Conservation (phyloP, 164 flowering plant species). For the Nelumbo lutea region DNA sequence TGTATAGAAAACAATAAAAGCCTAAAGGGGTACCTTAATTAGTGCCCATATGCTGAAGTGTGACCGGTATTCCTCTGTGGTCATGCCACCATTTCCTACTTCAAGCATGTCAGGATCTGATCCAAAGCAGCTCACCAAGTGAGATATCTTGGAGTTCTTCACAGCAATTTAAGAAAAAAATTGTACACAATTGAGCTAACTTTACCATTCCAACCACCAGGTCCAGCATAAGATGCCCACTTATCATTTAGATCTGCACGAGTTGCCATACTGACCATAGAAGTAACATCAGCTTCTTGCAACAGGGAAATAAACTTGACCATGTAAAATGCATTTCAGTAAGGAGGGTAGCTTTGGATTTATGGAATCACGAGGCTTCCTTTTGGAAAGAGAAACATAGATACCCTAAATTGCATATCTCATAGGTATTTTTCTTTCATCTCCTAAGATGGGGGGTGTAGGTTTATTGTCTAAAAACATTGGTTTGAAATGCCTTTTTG, state of each 20-base stretch:
- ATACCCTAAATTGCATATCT: too few relatives aligned
- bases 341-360: too few relatives aligned
- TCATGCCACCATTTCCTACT: slow-evolving; percentile 91
- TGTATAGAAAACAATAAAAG: too few relatives aligned
- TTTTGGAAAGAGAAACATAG: too few relatives aligned
- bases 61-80: slow-evolving; percentile 62
- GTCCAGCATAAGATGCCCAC: slow-evolving; percentile 76
- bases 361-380: too few relatives aligned
- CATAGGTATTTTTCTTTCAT: too few relatives aligned
- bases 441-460: too few relatives aligned
- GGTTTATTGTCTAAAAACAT: too few relatives aligned
- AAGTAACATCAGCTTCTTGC: background rate
- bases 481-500: too few relatives aligned
- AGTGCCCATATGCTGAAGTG: slow-evolving; percentile 94
- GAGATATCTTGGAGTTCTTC: background rate
- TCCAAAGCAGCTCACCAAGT: background rate
- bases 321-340: background rate
- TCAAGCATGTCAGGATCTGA: slow-evolving; percentile 92
- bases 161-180: background rate
- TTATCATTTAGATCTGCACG: slow-evolving; percentile 56
- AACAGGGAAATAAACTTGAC: background rate
- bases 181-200: background rate
- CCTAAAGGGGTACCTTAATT: slow-evolving; percentile 37
- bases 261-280: slow-evolving; percentile 41
- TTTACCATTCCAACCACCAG: slow-evolving; percentile 84